These are phyloP conservation scores for Vaucheria bursata DNA, from an alignment of 352 stramenopile species.

Conservation along the genomic window DNA sequence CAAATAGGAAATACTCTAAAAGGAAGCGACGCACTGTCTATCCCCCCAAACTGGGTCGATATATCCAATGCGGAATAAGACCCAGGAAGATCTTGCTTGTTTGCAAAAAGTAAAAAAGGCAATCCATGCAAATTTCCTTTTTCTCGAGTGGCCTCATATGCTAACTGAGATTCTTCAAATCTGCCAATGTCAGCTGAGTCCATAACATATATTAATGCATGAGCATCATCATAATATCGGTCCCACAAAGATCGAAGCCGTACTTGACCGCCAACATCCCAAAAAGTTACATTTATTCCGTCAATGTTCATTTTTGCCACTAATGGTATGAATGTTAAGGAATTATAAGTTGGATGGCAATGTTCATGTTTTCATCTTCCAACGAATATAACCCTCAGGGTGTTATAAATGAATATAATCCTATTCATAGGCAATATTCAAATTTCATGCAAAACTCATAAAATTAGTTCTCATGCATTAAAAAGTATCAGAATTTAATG, in stretches of 20 bases:
- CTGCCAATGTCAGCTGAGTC: conserved; percentile 68
- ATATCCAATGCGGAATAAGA: conserved; percentile 46
- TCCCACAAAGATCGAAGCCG: conserved; percentile 78
- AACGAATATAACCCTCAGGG: neutral
- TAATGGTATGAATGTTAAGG: conserved; percentile 13
- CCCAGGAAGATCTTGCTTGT: conserved; percentile 73
- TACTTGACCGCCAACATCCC: conserved; percentile 72
- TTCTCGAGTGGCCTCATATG: conserved; percentile 54
- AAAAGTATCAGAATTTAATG: neutral
- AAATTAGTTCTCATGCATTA: neutral
- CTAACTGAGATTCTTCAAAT: conserved; percentile 75
- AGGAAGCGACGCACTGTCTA: conserved; percentile 38
- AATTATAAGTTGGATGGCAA: neutral
- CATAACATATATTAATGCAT: conserved; percentile 79
- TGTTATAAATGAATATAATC: neutral
- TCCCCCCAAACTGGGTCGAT: conserved; percentile 51
- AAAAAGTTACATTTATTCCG: conserved; percentile 75
- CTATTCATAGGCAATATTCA: too few species aligned
- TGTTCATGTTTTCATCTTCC: neutral
- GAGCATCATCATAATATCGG: conserved; percentile 82
- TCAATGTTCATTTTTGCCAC: conserved; percentile 63
- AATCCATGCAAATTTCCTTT: conserved; percentile 61
- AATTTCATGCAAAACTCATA: too few species aligned
- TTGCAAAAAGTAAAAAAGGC: conserved; percentile 73
- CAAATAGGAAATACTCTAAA: conserved; percentile 47